A percentile compares a stretch with the other conserved stretches of the same genome.
Conservation (phyloP, 177 flowering plant species). For the Vitis hybrid region DNA sequence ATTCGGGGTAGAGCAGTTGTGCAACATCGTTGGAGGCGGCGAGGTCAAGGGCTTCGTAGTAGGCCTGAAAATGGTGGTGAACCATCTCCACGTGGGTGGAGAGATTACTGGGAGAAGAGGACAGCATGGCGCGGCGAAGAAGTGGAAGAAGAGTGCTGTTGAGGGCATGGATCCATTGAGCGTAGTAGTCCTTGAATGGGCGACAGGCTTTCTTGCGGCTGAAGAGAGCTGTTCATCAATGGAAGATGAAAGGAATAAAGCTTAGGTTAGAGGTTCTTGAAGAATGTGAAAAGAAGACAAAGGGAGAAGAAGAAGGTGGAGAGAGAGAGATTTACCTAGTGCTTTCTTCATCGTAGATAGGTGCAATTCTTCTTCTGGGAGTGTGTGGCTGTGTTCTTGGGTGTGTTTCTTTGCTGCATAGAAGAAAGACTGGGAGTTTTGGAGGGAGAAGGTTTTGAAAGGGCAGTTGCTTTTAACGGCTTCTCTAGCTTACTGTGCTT, state of each 20-base stretch:
- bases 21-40: constrained; percentile 58
- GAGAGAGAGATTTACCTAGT: background rate
- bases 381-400: no score
- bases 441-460: background rate
- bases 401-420: no score
- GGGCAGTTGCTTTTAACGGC: background rate
- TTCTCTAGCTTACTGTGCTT: background rate
- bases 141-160: constrained; percentile 55
- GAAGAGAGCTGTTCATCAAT: constrained; percentile 13
- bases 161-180: constrained; percentile 59
- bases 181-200: constrained; percentile 61
- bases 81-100: constrained; percentile 45
- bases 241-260: background rate
- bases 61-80: constrained; percentile 60
- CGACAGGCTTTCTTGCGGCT: constrained; percentile 27
- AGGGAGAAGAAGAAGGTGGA: background rate
- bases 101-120: constrained; percentile 37
- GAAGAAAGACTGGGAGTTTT: background rate
- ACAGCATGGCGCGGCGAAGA: constrained; percentile 41
- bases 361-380: no score
- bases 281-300: no score
- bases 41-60: constrained; percentile 70
- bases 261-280: no score
- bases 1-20: constrained; percentile 57
- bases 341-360: no score